phyloP scores from a whole-genome alignment of 208 protist species.

The Trypanosoma brucei region DNA sequence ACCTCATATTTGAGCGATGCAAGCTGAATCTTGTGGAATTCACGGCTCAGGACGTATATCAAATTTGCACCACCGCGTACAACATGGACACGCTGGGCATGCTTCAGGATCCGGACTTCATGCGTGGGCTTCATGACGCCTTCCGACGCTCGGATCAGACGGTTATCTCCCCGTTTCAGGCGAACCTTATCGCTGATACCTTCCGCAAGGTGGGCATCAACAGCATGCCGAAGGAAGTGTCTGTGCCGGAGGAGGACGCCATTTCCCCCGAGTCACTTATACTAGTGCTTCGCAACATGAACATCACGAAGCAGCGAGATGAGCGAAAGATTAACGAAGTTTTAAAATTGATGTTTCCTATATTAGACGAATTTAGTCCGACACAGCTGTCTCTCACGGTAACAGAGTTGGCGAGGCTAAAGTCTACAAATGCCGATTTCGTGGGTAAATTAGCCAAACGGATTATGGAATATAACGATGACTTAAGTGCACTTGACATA shows the following conservation, averaged over 20 bases:
- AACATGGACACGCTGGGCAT: constrained; percentile 65
- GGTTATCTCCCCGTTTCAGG: constrained; percentile 81
- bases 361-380: constrained; percentile 76
- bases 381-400: constrained; percentile 58
- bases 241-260: constrained; percentile 67
- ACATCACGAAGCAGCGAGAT: constrained; percentile 60
- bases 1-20: constrained; percentile 55
- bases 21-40: constrained; percentile 65
- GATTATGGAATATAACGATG: constrained; percentile 40
- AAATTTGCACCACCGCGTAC: constrained; percentile 63
- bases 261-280: constrained; percentile 75
- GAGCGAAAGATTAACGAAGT: constrained; percentile 65
- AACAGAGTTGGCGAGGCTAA: constrained; percentile 58
- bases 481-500: constrained; percentile 62
- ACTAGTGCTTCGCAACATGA: constrained; percentile 68
- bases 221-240: constrained; percentile 46
- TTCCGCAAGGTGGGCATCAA: constrained; percentile 67
- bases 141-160: constrained; percentile 67
- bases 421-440: constrained; percentile 52
- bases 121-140: constrained; percentile 73
- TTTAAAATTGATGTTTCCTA: constrained; percentile 38
- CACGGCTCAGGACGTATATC: constrained; percentile 82
- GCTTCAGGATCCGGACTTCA: constrained; percentile 71
- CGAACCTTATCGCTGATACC: constrained; percentile 65
- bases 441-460: constrained; percentile 56